phyloP scores from a whole-genome alignment of 1,284 basidiomycete genomes.

The Ceratobasidium sp. region DNA sequence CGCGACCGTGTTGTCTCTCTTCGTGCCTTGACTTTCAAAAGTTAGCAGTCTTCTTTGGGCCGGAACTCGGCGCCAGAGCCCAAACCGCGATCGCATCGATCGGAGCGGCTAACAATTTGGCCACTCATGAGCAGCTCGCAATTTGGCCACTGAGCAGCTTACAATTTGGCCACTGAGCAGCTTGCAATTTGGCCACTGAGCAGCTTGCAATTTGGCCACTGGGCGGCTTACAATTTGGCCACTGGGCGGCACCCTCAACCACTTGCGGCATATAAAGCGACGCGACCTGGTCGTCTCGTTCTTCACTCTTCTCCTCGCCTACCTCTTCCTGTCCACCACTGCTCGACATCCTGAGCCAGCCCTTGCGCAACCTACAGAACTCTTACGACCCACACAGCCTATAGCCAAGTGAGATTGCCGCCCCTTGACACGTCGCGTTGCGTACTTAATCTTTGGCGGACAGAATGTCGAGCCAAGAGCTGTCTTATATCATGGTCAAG shows the following conservation, averaged over 20 bases:
- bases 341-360: slow-evolving; percentile 18
- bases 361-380: slow-evolving; percentile 15
- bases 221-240: neutral
- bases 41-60: neutral
- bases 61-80: slow-evolving; percentile 7
- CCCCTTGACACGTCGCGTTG: slow-evolving; percentile 13
- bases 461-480: slow-evolving; percentile 56
- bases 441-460: neutral
- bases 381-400: slow-evolving; percentile 11
- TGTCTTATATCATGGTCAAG: slow-evolving; percentile 94
- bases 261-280: slow-evolving; percentile 35
- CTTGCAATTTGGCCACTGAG: no score
- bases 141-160: no score
- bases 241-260: slow-evolving; percentile 29
- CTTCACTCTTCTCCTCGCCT: slow-evolving; percentile 28
- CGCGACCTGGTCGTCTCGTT: slow-evolving; percentile 30
- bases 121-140: no score
- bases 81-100: slow-evolving; percentile 30
- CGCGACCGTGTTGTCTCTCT: neutral
- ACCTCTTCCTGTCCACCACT: slow-evolving; percentile 9
- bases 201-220: no score
- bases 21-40: slow-evolving; percentile 1
- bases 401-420: slow-evolving; percentile 4
- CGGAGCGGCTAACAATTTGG: no score
- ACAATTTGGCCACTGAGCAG: no score